These are phyloP conservation scores for Leonotis leonurus DNA, from an alignment of 257 asterid species.

Conservation along the genomic window DNA sequence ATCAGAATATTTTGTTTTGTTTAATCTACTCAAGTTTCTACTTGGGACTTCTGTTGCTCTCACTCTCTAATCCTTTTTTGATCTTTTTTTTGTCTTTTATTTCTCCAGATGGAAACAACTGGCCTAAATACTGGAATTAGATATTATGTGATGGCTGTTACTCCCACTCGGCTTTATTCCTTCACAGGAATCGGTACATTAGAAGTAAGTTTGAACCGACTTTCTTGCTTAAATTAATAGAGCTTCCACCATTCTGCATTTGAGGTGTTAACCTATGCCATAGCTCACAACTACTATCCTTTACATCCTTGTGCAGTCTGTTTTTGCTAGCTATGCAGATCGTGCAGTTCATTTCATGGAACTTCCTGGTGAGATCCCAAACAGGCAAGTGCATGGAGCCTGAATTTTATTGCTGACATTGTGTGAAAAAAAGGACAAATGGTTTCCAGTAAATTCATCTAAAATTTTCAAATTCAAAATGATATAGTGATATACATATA, in stretches of 20 bases:
- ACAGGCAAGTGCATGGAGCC: constrained; percentile 54
- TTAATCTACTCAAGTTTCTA: neutral
- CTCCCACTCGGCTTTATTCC: constrained; percentile 95
- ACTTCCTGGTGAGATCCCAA: constrained; percentile 95
- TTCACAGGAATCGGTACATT: constrained; percentile 85
- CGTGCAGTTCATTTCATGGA: constrained; percentile 98
- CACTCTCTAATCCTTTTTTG: neutral
- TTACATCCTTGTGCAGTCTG: constrained; percentile 50
- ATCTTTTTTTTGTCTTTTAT: constrained; percentile 14
- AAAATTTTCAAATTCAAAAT: neutral
- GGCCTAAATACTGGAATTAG: constrained; percentile 50
- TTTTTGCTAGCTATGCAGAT: constrained; percentile 80
- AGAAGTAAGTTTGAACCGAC: constrained; percentile 52
- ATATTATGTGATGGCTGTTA: constrained; percentile 95
- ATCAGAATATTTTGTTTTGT: neutral
- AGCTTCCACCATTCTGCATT: neutral
- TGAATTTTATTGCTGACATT: neutral
- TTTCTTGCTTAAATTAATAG: constrained; percentile 6
- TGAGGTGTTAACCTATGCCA: constrained; percentile 1
- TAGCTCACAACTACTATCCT: neutral
- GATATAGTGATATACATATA: too few species aligned
- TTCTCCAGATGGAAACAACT: constrained; percentile 93
- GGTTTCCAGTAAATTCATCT: neutral
- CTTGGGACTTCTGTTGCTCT: neutral
- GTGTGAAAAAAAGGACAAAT: neutral